A percentile compares a stretch with the other conserved stretches of the same genome.
Evolutionary conservation across 495 filamentous ascomycete genomes (phyloP).

Genomic region (Pyrenula massariospora): DNA sequence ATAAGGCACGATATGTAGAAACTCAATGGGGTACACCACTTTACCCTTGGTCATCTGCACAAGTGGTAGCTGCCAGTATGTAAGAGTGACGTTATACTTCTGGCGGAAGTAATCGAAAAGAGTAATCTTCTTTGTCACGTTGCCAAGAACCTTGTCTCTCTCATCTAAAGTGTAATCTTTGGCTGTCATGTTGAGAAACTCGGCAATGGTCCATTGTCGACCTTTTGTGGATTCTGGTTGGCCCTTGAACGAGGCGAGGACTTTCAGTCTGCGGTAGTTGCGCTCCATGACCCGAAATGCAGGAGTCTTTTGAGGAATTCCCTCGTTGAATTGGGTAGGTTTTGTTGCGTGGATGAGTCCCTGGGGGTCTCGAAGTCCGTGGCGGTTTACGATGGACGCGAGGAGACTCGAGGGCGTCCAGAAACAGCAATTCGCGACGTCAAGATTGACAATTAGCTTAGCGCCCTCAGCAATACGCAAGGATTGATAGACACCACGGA

Average conservation of each 20-base stretch:
- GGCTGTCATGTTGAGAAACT: constrained; percentile 42
- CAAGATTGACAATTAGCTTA: constrained; percentile 16
- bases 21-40: constrained; percentile 67
- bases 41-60: constrained; percentile 55
- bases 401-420: constrained; percentile 86
- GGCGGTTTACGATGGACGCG: constrained; percentile 17
- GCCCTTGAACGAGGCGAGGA: constrained; percentile 50
- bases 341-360: constrained; percentile 10
- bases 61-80: constrained; percentile 49
- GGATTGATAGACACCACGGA: constrained; percentile 77
- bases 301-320: constrained; percentile 10
- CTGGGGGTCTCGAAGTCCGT: constrained; percentile 9
- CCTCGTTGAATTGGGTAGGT: constrained; percentile 12
- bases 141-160: constrained; percentile 35
- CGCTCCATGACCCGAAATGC: constrained; percentile 20
- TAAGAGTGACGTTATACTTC: constrained; percentile 49
- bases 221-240: constrained; percentile 16
- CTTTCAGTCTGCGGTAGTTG: constrained; percentile 51
- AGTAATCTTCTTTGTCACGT: constrained; percentile 22
- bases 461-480: constrained; percentile 49
- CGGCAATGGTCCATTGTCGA: constrained; percentile 51
- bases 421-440: constrained; percentile 11
- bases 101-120: constrained; percentile 57
- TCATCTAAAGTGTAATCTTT: constrained; percentile 45
- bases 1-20: constrained; percentile 50